Evolutionary conservation across 495 filamentous ascomycete species (phyloP).

Genomic region (Talaromyces wortmannii): DNA sequence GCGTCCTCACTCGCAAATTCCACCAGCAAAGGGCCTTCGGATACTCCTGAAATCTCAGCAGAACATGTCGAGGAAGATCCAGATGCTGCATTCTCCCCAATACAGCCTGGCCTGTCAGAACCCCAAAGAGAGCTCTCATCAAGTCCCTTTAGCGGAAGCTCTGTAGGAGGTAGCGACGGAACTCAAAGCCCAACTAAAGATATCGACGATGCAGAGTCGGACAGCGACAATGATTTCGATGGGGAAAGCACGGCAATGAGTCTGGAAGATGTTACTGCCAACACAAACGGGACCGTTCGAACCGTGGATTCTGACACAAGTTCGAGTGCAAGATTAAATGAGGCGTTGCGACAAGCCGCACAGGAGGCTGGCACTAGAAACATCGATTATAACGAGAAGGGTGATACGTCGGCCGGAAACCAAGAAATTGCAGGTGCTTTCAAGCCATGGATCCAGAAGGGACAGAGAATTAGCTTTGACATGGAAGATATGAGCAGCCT

Average conservation of each 20-base stretch:
- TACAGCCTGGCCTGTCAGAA: constrained; percentile 55
- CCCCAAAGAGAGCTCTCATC: constrained; percentile 62
- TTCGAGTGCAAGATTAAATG: constrained; percentile 62
- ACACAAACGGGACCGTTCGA: constrained; percentile 50
- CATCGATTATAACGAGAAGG: constrained; percentile 52
- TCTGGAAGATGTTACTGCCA: constrained; percentile 62
- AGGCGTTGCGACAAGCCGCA: constrained; percentile 69
- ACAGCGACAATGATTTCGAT: constrained; percentile 52
- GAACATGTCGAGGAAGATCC: constrained; percentile 55
- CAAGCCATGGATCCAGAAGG: constrained; percentile 58
- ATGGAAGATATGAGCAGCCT: constrained; percentile 41
- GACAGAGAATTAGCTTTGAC: constrained; percentile 35
- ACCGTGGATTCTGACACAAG: constrained; percentile 51
- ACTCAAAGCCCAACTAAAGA: constrained; percentile 41
- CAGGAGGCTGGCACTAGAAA: constrained; percentile 61
- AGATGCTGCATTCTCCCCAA: constrained; percentile 56
- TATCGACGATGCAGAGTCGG: constrained; percentile 45
- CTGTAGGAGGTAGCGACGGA: constrained; percentile 51
- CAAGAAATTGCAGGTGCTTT: constrained; percentile 75
- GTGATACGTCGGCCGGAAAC: constrained; percentile 62
- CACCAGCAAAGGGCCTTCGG: constrained; percentile 37
- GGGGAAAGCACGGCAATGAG: constrained; percentile 72
- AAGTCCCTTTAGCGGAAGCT: constrained; percentile 69
- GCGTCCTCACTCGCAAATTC: constrained; percentile 53
- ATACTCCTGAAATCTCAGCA: constrained; percentile 51